Percentiles rank a stretch among this genome's conserved stretches.
Conservation (phyloP, 495 filamentous ascomycete species). For the Lasiosphaeria miniovina region DNA sequence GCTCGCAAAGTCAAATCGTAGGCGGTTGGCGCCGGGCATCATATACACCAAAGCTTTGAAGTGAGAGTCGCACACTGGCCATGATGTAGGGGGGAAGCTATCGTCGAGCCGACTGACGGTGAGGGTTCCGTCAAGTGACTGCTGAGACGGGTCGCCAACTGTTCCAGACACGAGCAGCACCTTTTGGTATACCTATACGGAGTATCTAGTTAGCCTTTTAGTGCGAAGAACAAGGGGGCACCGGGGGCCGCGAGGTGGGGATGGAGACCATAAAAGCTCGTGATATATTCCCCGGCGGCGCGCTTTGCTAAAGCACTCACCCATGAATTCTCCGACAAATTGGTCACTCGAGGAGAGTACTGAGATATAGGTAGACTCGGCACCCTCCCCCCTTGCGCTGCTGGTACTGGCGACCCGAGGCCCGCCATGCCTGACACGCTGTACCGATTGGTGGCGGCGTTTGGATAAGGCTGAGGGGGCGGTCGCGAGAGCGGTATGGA, state of each 20-base stretch:
- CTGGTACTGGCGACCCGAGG: constrained; percentile 53
- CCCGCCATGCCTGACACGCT: constrained; percentile 54
- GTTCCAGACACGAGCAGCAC: constrained; percentile 76
- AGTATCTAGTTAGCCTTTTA: neutral
- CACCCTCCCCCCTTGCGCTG: constrained; percentile 37
- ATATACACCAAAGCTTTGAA: constrained; percentile 89
- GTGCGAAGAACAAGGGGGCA: no score
- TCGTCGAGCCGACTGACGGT: constrained; percentile 81
- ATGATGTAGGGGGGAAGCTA: constrained; percentile 71
- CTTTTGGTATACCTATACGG: constrained; percentile 77
- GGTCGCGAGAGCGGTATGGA: constrained; percentile 32
- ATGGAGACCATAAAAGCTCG: neutral
- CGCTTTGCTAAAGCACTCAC: constrained; percentile 46
- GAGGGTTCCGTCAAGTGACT: constrained; percentile 72
- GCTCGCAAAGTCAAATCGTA: constrained; percentile 82
- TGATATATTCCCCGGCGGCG: constrained; percentile 9
- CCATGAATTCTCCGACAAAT: constrained; percentile 77
- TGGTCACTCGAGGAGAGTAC: constrained; percentile 73
- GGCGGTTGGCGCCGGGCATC: constrained; percentile 78
- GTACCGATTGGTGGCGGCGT: constrained; percentile 36
- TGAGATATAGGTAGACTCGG: constrained; percentile 62
- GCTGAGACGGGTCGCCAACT: constrained; percentile 68
- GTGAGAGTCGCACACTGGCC: constrained; percentile 81
- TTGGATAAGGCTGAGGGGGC: constrained; percentile 42
- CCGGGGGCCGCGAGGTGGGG: no score